Evolutionary conservation across 2,329 filamentous ascomycete species (phyloP), one percentile per base, ranked within the genome.

Genomic region (Colletotrichum musae): DNA sequence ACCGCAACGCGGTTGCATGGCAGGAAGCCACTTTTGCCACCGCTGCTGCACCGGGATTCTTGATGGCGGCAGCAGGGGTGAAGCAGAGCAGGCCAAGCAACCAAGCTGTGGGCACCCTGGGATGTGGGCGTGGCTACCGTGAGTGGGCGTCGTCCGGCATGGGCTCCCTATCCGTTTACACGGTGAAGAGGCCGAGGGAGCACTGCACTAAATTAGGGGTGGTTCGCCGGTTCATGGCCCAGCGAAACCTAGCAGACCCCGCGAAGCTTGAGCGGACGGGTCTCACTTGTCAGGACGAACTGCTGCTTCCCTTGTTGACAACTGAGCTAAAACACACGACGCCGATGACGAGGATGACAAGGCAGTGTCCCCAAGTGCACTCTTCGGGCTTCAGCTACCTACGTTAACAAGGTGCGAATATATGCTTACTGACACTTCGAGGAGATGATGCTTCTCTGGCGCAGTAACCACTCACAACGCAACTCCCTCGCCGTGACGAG

Each of bases 251-350:
- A 58, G 68, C 64, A 63, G 58, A 54, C 68, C 68, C 68, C 68
- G 48, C 68, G 68, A 64, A 68, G 68, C 64, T 70, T 70, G 68
- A 68, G 52, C 68, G 54, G 63, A 53, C 26, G 57, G 58, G 58
- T 64, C 68, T 70, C 64, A 47, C 21, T 45, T 43, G 36, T 67
- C 64, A 36, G 45, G 64, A 62, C 39, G 45, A 68, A 68, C 58
- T 48, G 48, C 61, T 54, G 58, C 52, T 50, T 58, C 52, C 68
- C 63, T 60, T 54, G 32, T 36, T 10, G 51, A 57, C 36, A 36
- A 57, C 10, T 57, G 52, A 58, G 57, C 67, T 68, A 62, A 68
- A 70, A 61, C 50, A 43, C n/a, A 67, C 50, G 47, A 48, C 52
- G 26, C 18, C 26, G 36, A 28, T 13, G 26, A 62, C 51, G 50